These are phyloP conservation scores for Aspergillus terreus DNA, from an alignment of 2,329 filamentous ascomycete genomes.

Conservation along the genomic window DNA sequence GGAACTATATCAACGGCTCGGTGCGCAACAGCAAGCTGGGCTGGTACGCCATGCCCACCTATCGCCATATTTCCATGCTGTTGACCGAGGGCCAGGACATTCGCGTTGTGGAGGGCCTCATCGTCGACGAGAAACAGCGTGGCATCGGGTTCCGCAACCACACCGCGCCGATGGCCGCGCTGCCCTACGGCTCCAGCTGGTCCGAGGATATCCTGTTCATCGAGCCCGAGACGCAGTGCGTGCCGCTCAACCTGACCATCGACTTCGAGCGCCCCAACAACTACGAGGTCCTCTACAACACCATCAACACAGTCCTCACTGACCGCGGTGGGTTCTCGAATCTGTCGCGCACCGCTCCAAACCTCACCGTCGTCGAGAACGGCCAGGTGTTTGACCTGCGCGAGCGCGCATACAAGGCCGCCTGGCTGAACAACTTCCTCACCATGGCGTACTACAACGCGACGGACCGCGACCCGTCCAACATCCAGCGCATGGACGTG, in stretches of 20 bases:
- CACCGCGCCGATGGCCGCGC: slow-evolving; percentile 30
- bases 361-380: slow-evolving; percentile 21
- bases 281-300: neutral
- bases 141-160: slow-evolving; percentile 48
- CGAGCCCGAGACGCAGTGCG: slow-evolving; percentile 44
- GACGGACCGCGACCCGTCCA: slow-evolving; percentile 32
- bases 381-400: slow-evolving; percentile 37
- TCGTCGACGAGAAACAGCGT: slow-evolving; percentile 41
- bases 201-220: slow-evolving; percentile 48
- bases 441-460: slow-evolving; percentile 42
- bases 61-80: slow-evolving; percentile 27
- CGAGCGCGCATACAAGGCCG: slow-evolving; percentile 42
- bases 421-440: slow-evolving; percentile 41
- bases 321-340: neutral
- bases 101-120: slow-evolving; percentile 41
- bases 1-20: slow-evolving; percentile 16
- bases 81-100: slow-evolving; percentile 29
- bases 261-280: slow-evolving; percentile 24
- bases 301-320: neutral
- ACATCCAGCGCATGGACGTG: slow-evolving; percentile 15
- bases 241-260: slow-evolving; percentile 35
- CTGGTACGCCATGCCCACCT: slow-evolving; percentile 17
- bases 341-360: neutral
- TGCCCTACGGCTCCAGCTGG: slow-evolving; percentile 39
- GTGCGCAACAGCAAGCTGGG: slow-evolving; percentile 2